Percentiles rank a stretch among this genome's conserved stretches.
Conservation (phyloP, 2,329 filamentous ascomycete species). For the Colletotrichum shisoi region DNA sequence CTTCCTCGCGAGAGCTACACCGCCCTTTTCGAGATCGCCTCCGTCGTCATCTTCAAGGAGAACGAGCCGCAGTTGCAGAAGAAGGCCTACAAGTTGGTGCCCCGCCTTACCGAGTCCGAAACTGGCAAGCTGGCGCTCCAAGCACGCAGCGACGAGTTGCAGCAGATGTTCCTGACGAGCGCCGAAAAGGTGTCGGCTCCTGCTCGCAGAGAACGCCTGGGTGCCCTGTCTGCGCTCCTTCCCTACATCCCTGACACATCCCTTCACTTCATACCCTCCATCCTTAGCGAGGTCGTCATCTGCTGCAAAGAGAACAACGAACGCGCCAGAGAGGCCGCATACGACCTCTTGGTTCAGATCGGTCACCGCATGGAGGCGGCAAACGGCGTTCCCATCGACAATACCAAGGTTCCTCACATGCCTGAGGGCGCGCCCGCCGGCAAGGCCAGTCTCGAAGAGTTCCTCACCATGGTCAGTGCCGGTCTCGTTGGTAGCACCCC, state of each 20-base stretch:
- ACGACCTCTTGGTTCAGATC: constrained; percentile 88
- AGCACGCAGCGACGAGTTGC: constrained; percentile 79
- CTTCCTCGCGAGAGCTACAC: constrained; percentile 86
- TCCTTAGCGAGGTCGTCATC: constrained; percentile 93
- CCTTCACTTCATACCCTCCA: constrained; percentile 90
- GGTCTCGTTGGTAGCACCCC: constrained; percentile 91
- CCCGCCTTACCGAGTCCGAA: constrained; percentile 83
- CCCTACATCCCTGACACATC: constrained; percentile 78
- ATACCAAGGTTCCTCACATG: constrained; percentile 88
- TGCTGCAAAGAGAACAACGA: constrained; percentile 98
- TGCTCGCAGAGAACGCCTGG: constrained; percentile 83
- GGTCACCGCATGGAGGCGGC: constrained; percentile 76
- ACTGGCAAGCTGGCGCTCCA: constrained; percentile 77
- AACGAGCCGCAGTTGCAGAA: constrained; percentile 94
- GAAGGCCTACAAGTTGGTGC: constrained; percentile 98
- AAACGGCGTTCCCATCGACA: constrained; percentile 77
- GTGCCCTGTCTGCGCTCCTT: constrained; percentile 81
- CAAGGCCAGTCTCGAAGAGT: constrained; percentile 87
- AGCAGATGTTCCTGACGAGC: constrained; percentile 79
- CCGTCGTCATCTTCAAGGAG: constrained; percentile 80
- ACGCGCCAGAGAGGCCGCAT: constrained; percentile 86
- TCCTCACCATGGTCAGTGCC: constrained; percentile 97
- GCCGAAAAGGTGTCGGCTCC: constrained; percentile 87
- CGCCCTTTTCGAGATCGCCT: constrained; percentile 84
- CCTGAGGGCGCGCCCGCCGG: constrained; percentile 78